A percentile compares a stretch with the other conserved stretches of the same genome.
Evolutionary conservation across 1,284 basidiomycete species (phyloP).

Genomic region (Puccinia hordei): DNA sequence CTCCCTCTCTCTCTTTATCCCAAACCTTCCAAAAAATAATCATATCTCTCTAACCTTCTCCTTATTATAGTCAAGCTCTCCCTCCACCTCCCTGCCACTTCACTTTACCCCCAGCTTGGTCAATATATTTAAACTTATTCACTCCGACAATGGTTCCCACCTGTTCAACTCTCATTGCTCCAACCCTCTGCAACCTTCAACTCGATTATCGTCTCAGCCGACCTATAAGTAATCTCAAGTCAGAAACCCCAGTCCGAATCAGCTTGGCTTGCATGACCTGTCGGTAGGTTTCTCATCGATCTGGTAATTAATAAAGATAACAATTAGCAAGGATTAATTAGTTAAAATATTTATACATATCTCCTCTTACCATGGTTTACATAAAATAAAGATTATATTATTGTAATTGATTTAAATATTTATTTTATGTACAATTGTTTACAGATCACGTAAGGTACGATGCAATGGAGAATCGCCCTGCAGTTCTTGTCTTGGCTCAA

Average conservation of each 20-base stretch:
- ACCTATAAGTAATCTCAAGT: constrained; percentile 10
- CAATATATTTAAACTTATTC: neutral
- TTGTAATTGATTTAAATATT: neutral
- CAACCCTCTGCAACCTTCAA: constrained; percentile 22
- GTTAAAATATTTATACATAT: neutral
- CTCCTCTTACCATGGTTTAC: neutral
- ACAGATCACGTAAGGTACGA: constrained; percentile 36
- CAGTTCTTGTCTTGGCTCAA: constrained; percentile 32
- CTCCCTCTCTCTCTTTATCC: no score
- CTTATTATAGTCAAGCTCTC: no score
- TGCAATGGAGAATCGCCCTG: constrained; percentile 40
- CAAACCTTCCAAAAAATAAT: no score
- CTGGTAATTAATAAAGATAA: neutral
- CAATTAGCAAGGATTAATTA: no score
- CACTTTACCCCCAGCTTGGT: no score
- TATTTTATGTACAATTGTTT: neutral
- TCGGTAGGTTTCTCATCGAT: neutral
- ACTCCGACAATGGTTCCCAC: neutral
- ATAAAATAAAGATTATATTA: neutral
- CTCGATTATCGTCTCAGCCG: constrained; percentile 3
- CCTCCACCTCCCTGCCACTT: neutral
- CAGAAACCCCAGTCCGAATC: constrained; percentile 18
- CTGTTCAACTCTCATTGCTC: constrained; percentile 16
- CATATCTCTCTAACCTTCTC: no score
- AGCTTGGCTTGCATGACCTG: constrained; percentile 40